Conservation (phyloP, 2,329 filamentous ascomycete species). For the Cladosporium sp. region DNA sequence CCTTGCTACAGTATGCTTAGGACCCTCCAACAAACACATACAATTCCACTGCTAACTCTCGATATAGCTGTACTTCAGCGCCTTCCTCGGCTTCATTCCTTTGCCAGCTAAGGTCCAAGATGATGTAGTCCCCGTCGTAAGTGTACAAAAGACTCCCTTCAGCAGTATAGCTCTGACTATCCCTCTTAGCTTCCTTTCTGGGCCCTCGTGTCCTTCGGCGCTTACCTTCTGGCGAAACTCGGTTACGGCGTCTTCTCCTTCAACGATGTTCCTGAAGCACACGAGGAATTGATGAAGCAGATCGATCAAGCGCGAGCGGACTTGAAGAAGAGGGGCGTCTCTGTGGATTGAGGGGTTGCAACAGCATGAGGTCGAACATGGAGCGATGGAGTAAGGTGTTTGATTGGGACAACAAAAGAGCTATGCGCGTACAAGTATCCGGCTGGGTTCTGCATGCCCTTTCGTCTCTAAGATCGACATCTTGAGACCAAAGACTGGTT, state of each 20-base stretch:
- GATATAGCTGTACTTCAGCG: conserved; percentile 76
- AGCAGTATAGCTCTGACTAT: neutral
- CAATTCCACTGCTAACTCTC: neutral
- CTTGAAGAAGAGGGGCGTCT: conserved; percentile 68
- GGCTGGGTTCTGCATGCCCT: too few species aligned
- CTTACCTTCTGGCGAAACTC: conserved; percentile 85
- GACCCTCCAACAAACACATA: too few species aligned
- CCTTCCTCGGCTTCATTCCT: conserved; percentile 79
- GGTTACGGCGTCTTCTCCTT: conserved; percentile 93
- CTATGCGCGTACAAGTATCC: too few species aligned
- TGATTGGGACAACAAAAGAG: neutral
- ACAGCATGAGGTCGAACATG: neutral
- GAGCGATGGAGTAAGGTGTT: neutral
- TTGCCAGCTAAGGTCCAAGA: conserved; percentile 73
- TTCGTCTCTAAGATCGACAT: too few species aligned
- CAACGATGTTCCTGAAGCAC: conserved; percentile 88
- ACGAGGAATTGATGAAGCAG: conserved; percentile 82
- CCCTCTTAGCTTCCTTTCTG: conserved; percentile 77
- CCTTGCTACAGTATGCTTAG: conserved; percentile 67
- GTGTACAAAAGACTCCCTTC: conserved; percentile 35
- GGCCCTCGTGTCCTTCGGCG: conserved; percentile 83
- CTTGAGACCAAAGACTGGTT: too few species aligned
- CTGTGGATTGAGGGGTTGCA: conserved; percentile 57
- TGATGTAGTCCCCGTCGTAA: conserved; percentile 83
- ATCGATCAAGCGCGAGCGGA: conserved; percentile 74